A percentile compares a stretch with the other conserved stretches of the same genome.
Evolutionary conservation across 371 early-diverging fungal species (phyloP).

Genomic region (Circinella minor): DNA sequence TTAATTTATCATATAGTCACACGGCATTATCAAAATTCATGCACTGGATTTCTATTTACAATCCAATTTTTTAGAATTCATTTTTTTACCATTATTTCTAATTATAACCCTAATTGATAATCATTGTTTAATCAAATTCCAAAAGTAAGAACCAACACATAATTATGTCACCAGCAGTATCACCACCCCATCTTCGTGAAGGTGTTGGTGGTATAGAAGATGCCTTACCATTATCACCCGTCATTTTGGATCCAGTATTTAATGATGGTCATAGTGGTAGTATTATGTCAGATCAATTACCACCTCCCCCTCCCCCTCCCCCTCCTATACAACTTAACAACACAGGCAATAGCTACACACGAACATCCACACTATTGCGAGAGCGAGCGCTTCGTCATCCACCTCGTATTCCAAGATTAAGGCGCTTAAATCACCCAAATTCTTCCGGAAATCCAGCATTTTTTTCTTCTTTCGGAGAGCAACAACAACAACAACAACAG

Average conservation of each 20-base stretch:
- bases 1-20: too few species aligned
- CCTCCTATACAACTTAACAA: conserved; percentile 8
- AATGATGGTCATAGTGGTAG: not conserved
- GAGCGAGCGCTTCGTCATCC: conserved; percentile 20
- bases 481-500: not conserved
- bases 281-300: not conserved
- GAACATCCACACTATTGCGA: conserved; percentile 5
- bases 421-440: conserved; percentile 10
- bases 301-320: conserved; percentile 9
- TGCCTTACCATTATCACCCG: conserved; percentile 1
- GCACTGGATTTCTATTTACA: too few species aligned
- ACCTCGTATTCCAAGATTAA: conserved; percentile 21
- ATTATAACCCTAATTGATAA: too few species aligned
- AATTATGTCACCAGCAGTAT: conserved; percentile 9
- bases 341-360: not conserved
- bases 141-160: not conserved
- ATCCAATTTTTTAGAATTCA: too few species aligned
- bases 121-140: not conserved
- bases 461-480: not conserved
- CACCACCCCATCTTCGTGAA: conserved; percentile 2
- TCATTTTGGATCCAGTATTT: conserved; percentile 8
- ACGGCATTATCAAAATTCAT: too few species aligned
- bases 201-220: not conserved
- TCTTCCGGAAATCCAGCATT: not conserved
- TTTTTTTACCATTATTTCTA: too few species aligned